Base-by-base conservation (phyloP, 768 basidiomycete genomes). In the Polyporus arcularius region DNA sequence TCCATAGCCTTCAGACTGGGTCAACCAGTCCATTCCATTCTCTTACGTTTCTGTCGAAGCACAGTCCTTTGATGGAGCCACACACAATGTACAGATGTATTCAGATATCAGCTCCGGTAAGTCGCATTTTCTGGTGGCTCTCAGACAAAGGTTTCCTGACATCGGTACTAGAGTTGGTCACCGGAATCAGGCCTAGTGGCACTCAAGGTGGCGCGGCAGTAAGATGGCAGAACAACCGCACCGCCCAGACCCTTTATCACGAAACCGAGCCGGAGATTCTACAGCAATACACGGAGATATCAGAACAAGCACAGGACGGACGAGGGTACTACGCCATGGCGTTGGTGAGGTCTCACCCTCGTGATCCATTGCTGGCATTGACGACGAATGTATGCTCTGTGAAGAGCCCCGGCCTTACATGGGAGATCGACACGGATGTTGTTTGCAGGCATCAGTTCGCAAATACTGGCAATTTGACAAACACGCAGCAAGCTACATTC, bases 21-120 rank as follows among this genome's bases (percentile, higher is more conserved):
- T 76, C 47, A 68, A 67, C n/a, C 76, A 77, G 55, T 78, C 78
- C 1, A 53, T 79, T 3, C 77, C 78, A 4, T 78, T 78, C 63
- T 73, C 76, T 9, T 79, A 79, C 55, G 40, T 79, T 12, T 64
- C 71, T 9, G 56, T 79, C 5, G 63, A 68, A 7, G 75, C 70
- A 8, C 43, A 31, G 4, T 64, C 77, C 0, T 62, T 65, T 16
- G 77, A 79, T 52, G 74, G 71, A 7, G 60, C 61, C 12, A 28
- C 68, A 14, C 78, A 79, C 58, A 12, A 30, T 12, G 71, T 77
- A 6, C 73, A 78, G 57, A 65, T 79, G 4, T 79, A 78, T 58
- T 71, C 76, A 0, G 78, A 79, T 57, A 72, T 79, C 48, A 76
- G 71, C 50, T 75, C 67, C 62, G 76, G 75, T 76, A 45, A 16